Evolutionary conservation across 108 stramenopile species (phyloP).

Genomic region (Asterionellopsis glacialis): DNA sequence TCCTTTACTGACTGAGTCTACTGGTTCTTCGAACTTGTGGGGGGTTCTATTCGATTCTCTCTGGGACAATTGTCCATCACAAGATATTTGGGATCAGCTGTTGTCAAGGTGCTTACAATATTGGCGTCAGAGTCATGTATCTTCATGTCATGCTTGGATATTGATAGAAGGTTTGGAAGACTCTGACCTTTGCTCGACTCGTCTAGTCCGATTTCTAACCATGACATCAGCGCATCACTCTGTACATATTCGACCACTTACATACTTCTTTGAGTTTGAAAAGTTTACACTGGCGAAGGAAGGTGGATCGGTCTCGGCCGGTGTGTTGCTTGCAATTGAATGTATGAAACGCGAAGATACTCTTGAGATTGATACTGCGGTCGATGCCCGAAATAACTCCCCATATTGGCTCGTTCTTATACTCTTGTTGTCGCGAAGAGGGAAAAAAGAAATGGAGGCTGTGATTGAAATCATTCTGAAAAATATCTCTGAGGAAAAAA

Average conservation of each 20-base stretch:
- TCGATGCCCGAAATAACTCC: constrained; percentile 9
- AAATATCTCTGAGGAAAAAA: constrained; percentile 10
- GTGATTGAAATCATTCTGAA: constrained; percentile 27
- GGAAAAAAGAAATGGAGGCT: constrained; percentile 25
- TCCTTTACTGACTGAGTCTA: constrained; percentile 30
- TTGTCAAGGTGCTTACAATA: constrained; percentile 29
- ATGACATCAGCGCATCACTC: constrained; percentile 21
- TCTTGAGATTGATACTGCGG: neutral
- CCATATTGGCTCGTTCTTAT: constrained; percentile 47
- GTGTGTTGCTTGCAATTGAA: constrained; percentile 17
- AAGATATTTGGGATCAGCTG: constrained; percentile 24
- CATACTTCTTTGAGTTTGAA: neutral
- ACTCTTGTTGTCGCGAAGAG: constrained; percentile 27
- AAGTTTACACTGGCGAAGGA: constrained; percentile 9
- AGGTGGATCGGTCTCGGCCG: constrained; percentile 12
- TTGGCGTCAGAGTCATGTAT: constrained; percentile 35
- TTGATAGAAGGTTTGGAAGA: constrained; percentile 11
- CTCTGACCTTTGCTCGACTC: constrained; percentile 13
- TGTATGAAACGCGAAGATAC: constrained; percentile 4
- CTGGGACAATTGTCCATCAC: neutral
- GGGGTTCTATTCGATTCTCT: constrained; percentile 18
- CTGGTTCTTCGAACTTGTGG: constrained; percentile 38
- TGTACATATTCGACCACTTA: constrained; percentile 15
- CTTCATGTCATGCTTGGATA: constrained; percentile 45
- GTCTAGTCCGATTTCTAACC: constrained; percentile 36